A percentile compares a stretch with the other conserved stretches of the same genome.
phyloP scores from a whole-genome alignment of 345 rosid species.

The Psidium friedrichsthalianum region DNA sequence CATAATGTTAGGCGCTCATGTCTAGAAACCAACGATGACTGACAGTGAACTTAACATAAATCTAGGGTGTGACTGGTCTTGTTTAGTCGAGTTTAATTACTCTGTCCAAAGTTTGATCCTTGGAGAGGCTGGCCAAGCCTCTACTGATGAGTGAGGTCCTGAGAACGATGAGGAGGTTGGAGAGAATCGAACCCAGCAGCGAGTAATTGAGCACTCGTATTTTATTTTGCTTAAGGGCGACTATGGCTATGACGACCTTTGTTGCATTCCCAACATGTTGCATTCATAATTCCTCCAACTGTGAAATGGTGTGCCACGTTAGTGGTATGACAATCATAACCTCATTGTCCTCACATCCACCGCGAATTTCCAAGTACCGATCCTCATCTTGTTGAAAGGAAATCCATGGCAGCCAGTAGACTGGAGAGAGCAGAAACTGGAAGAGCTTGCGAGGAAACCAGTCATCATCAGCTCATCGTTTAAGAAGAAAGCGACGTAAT shows the following conservation, averaged over 20 bases:
- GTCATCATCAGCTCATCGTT: neutral
- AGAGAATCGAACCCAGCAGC: too few relatives aligned
- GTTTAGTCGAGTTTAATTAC: slow-evolving; percentile 21
- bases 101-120: slow-evolving; percentile 64
- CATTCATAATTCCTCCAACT: too few relatives aligned
- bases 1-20: neutral
- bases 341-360: neutral
- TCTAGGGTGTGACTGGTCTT: neutral
- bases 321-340: neutral
- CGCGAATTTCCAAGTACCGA: slow-evolving; percentile 15
- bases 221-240: too few relatives aligned
- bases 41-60: neutral
- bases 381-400: neutral
- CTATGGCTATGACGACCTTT: too few relatives aligned
- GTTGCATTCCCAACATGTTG: too few relatives aligned
- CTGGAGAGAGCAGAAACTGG: neutral
- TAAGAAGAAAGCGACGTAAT: neutral
- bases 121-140: too few relatives aligned
- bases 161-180: slow-evolving; percentile 91
- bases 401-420: slow-evolving; percentile 5
- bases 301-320: too few relatives aligned
- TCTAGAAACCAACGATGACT: neutral
- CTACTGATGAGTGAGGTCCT: too few relatives aligned
- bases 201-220: too few relatives aligned
- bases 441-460: neutral